Base-by-base conservation (phyloP, 352 stramenopile species). In the Phytophthora sansomeana region DNA sequence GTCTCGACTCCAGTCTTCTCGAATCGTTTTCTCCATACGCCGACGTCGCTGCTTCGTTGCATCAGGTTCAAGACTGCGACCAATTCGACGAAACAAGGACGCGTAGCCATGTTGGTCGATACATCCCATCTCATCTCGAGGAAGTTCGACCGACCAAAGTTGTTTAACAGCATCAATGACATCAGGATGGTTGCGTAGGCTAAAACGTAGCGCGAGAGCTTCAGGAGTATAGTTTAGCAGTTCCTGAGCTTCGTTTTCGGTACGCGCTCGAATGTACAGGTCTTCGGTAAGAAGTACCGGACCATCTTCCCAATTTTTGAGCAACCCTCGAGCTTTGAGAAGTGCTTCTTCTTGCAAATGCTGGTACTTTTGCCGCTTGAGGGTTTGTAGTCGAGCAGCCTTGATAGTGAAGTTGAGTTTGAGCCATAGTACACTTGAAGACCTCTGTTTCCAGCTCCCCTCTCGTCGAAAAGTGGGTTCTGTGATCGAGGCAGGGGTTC, bases 351-450 rank as follows among this genome's bases (percentile, higher is more conserved):
- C 84, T 55, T 92, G 84, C 17, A 91, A 9, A 55, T 92, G 78
- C 43, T 91, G 82, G 53, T 90, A 91, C 71, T 92, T 91, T 33
- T 90, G 77, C 16, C 75, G 50, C 73, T 92, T 91, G 51, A 87
- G 71, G 3, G 77, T 67, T 60, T 89, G 84, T 21, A 92, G 50
- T 0, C 77, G 74, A 50, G 82, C 82, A 1, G 82, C 50, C 65
- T 92, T 87, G 67, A 90, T 79, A 9, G 80, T 88, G 54, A 91
- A 88, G 51, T 91, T 91, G 68, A 91, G 82, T 44, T 91, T 88
- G 47, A 92, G 72, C 84, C 84, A 90, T 7, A 85, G 69, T 14
- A 87, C 75, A 29, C 66, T 83, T 5, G 77, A 69, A 4, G 63
- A 79, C 62, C 60, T 65, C 5, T 66, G 64, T 32, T 85, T 78